Base-by-base conservation (phyloP, 169 alveolate species). In the Plasmodium malariae region DNA sequence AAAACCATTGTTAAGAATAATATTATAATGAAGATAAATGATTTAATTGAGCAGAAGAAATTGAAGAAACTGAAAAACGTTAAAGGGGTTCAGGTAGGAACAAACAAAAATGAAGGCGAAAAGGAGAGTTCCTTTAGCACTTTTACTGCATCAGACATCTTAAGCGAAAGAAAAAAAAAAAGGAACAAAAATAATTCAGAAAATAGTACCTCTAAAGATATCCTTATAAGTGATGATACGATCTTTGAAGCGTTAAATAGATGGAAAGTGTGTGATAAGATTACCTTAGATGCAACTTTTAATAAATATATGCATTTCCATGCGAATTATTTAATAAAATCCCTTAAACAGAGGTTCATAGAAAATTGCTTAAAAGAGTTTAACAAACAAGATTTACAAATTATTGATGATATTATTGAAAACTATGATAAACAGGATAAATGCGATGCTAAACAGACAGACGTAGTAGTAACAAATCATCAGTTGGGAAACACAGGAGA, bases 1-100 rank as follows among this genome's bases (percentile, higher is more conserved):
- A 92, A 92, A 72, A 71, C 70, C 37, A 92, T 78, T 34, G 93
- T 91, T 11, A 83, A 83, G 40, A 65, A 83, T 68, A 83, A 83
- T 34, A 83, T 83, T 71, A 36, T 83, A 17, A 83, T 83, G 91
- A 83, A 83, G 32, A 69, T 83, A 30, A 83, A 83, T 71, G 91
- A 83, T 45, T 60, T 83, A 59, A 67, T 83, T 30, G 91, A 83
- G 21, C 91, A 83, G 37, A 83, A 59, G 60, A 51, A 40, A 21
- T 30, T 83, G 30, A 67, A 59, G 30, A 83, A 83, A 71, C 49
- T 83, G 60, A 57, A 69, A 40, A 30, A 72, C 12, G 1, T 1
- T 6, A 51, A 72, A 72, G 83, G 62, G 40, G 48, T 11, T n/a
- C 14, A 9, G 19, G 14, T 57, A 21, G 11, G 19, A 17, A 57